Percentiles rank a stretch among this genome's conserved stretches.
These are phyloP conservation scores for Aspergillus jensenii DNA, from an alignment of 2,329 filamentous ascomycete species.

Conservation along the genomic window DNA sequence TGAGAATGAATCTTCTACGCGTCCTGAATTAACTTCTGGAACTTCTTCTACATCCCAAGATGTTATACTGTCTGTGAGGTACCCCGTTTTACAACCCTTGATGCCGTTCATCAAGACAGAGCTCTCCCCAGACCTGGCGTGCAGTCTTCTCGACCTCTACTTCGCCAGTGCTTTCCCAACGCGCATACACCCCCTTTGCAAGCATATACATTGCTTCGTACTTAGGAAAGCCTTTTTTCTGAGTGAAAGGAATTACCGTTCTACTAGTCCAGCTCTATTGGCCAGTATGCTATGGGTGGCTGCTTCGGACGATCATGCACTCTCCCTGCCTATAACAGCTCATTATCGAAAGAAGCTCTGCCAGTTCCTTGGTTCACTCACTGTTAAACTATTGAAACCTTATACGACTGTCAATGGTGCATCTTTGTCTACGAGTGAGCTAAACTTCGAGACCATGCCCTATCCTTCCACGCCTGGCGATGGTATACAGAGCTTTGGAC, in stretches of 20 bases:
- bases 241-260: slow-evolving; percentile 71
- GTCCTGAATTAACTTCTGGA: slow-evolving; percentile 55
- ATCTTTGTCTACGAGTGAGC: slow-evolving; percentile 51
- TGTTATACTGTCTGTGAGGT: slow-evolving; percentile 55
- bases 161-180: slow-evolving; percentile 85
- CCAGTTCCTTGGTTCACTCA: slow-evolving; percentile 83
- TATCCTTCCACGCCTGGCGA: slow-evolving; percentile 75
- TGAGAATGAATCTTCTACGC: slow-evolving; percentile 42
- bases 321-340: slow-evolving; percentile 76
- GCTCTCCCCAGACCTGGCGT: slow-evolving; percentile 75
- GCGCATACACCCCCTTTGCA: slow-evolving; percentile 85
- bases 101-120: slow-evolving; percentile 76
- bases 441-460: slow-evolving; percentile 62
- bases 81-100: slow-evolving; percentile 80
- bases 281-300: slow-evolving; percentile 97
- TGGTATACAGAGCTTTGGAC: slow-evolving; percentile 42
- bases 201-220: slow-evolving; percentile 84
- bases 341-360: slow-evolving; percentile 83
- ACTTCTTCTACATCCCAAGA: slow-evolving; percentile 36
- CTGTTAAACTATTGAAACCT: slow-evolving; percentile 78
- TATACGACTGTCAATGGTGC: background rate
- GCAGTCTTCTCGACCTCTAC: slow-evolving; percentile 85
- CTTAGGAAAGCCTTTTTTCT: slow-evolving; percentile 86
- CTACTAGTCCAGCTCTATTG: slow-evolving; percentile 80
- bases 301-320: slow-evolving; percentile 84